Conservation (phyloP, 129 eudicot genomes). For the Flaveria ramosissima region DNA sequence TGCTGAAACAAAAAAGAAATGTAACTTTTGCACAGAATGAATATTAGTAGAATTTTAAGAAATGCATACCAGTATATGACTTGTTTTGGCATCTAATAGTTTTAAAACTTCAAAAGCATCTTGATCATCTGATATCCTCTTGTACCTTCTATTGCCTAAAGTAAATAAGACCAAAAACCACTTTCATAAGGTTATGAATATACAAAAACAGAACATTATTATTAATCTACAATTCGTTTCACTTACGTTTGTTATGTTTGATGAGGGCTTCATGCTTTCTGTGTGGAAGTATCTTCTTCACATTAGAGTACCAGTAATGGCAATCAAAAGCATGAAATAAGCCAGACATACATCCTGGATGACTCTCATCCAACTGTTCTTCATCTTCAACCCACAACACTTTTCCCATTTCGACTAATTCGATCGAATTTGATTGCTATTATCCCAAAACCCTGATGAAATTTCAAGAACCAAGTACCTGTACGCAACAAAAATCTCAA, state of each 20-base stretch:
- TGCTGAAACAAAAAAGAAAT: neutral
- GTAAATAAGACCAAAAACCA: constrained; percentile 2
- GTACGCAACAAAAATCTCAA: neutral
- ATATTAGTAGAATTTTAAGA: neutral
- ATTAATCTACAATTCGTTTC: neutral
- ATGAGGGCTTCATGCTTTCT: constrained; percentile 30
- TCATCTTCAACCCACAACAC: constrained; percentile 41
- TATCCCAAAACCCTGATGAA: constrained; percentile 24
- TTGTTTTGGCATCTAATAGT: constrained; percentile 40
- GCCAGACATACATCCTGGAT: constrained; percentile 64
- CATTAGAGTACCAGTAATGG: constrained; percentile 52
- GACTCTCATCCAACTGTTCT: constrained; percentile 36
- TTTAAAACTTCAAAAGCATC: constrained; percentile 38
- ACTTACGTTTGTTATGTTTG: constrained; percentile 40
- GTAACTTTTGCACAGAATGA: neutral
- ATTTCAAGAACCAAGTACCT: constrained; percentile 20
- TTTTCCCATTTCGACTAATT: constrained; percentile 47
- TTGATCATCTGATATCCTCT: constrained; percentile 28
- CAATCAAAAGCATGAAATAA: constrained; percentile 57
- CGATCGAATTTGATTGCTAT: constrained; percentile 7
- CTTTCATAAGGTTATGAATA: neutral
- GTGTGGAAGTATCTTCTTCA: constrained; percentile 56
- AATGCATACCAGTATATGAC: constrained; percentile 45
- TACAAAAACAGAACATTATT: neutral
- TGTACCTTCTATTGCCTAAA: constrained; percentile 40